Conservation (phyloP, 345 rosid species). For the Leavenworthia alabamica region DNA sequence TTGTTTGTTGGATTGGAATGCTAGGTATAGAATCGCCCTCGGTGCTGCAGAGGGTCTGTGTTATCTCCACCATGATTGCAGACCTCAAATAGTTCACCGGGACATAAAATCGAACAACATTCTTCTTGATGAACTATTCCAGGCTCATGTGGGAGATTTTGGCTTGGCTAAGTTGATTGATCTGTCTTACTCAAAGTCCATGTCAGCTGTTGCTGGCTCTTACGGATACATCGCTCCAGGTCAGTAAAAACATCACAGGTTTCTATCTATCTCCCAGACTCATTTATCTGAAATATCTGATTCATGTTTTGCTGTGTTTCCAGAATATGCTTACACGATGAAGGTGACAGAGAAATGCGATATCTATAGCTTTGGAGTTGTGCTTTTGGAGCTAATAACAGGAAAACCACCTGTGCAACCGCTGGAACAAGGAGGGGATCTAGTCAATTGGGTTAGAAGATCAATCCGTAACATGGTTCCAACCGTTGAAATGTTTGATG, state of each 20-base stretch:
- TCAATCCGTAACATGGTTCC: constrained; percentile 44
- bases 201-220: constrained; percentile 86
- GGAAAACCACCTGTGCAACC: constrained; percentile 79
- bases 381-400: constrained; percentile 54
- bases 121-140: constrained; percentile 56
- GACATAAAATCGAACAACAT: constrained; percentile 82
- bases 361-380: constrained; percentile 81
- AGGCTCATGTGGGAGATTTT: constrained; percentile 88
- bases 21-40: constrained; percentile 56
- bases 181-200: constrained; percentile 65
- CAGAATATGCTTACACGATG: constrained; percentile 91
- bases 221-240: constrained; percentile 94
- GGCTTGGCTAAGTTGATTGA: constrained; percentile 77
- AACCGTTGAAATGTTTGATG: constrained; percentile 46
- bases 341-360: constrained; percentile 84
- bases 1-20: constrained; percentile 52
- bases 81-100: constrained; percentile 69
- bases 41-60: constrained; percentile 82
- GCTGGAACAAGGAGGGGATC: constrained; percentile 73
- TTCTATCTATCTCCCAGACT: background rate
- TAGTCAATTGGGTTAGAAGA: constrained; percentile 68
- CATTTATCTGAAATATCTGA: background rate
- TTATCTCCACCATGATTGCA: constrained; percentile 77
- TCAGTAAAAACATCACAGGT: constrained; percentile 16
- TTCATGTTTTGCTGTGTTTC: constrained; percentile 11